These are phyloP conservation scores for Microcera coccophila DNA, from an alignment of 2,329 filamentous ascomycete species.

Conservation along the genomic window DNA sequence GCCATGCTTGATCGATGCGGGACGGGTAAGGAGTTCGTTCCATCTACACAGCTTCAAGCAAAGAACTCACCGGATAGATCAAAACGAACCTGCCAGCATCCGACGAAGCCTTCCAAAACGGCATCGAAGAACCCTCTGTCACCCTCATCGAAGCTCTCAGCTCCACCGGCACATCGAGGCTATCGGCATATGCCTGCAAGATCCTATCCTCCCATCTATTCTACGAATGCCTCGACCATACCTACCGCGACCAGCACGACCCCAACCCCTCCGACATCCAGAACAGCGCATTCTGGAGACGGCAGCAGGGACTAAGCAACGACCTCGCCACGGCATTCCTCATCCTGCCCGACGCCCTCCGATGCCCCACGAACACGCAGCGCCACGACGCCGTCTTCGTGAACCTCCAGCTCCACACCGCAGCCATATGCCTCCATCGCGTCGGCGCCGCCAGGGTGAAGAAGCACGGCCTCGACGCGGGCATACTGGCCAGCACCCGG, in stretches of 20 bases:
- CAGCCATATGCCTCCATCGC: constrained; percentile 80
- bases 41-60: neutral
- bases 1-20: constrained; percentile 73
- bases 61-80: constrained; percentile 44
- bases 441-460: constrained; percentile 70
- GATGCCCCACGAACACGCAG: constrained; percentile 61
- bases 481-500: constrained; percentile 46
- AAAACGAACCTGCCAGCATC: constrained; percentile 69
- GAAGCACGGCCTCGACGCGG: constrained; percentile 19
- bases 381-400: constrained; percentile 70
- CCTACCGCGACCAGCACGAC: constrained; percentile 59
- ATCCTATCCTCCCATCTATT: constrained; percentile 71
- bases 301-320: constrained; percentile 74
- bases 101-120: constrained; percentile 68
- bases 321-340: constrained; percentile 69
- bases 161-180: constrained; percentile 38
- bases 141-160: constrained; percentile 59
- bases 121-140: constrained; percentile 56
- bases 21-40: constrained; percentile 43
- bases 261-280: constrained; percentile 47
- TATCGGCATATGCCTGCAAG: constrained; percentile 67
- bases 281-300: constrained; percentile 66
- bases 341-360: constrained; percentile 65
- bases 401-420: constrained; percentile 81
- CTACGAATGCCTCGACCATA: constrained; percentile 70